These are phyloP conservation scores for Pythium grandisporangium DNA, from an alignment of 352 stramenopile genomes.

Conservation along the genomic window DNA sequence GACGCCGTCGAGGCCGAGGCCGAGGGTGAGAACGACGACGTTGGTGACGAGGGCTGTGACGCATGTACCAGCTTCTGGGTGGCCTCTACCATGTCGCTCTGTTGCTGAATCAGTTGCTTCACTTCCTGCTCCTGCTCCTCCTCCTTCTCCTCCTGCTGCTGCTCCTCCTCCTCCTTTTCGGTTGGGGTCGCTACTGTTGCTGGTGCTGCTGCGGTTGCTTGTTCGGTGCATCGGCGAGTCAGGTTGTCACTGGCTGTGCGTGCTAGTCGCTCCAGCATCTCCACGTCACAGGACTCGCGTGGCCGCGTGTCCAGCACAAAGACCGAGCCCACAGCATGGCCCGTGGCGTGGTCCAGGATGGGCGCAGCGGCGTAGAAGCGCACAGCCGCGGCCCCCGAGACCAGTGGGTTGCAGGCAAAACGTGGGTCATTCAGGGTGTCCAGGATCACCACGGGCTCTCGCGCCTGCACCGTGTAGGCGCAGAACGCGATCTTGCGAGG, in stretches of 20 bases:
- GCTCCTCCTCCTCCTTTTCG: conserved; percentile 3
- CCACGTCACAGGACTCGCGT: conserved; percentile 56
- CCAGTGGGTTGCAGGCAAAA: conserved; percentile 85
- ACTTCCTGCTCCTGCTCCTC: conserved; percentile 3
- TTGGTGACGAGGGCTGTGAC: not conserved
- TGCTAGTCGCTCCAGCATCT: conserved; percentile 57
- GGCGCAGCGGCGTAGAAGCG: conserved; percentile 91
- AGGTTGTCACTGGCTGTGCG: conserved; percentile 52
- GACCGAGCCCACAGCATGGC: conserved; percentile 55
- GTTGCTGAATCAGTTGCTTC: conserved; percentile 4
- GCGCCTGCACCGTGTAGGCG: conserved; percentile 45
- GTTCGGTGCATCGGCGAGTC: too few species aligned
- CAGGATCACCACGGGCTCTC: conserved; percentile 69
- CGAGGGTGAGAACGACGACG: not conserved
- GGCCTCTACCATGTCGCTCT: conserved; percentile 3
- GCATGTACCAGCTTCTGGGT: not conserved
- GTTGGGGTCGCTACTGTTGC: too few species aligned
- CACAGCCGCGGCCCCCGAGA: conserved; percentile 81
- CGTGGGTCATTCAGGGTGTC: conserved; percentile 85
- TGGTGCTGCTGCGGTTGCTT: too few species aligned
- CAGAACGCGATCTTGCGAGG: conserved; percentile 77
- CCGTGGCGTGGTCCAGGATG: conserved; percentile 48
- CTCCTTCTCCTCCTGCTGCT: not conserved
- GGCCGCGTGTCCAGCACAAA: conserved; percentile 80
- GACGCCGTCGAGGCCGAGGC: too few species aligned